These are phyloP conservation scores for Pterulicium gracile DNA, from an alignment of 1,284 basidiomycete species.

Conservation along the genomic window DNA sequence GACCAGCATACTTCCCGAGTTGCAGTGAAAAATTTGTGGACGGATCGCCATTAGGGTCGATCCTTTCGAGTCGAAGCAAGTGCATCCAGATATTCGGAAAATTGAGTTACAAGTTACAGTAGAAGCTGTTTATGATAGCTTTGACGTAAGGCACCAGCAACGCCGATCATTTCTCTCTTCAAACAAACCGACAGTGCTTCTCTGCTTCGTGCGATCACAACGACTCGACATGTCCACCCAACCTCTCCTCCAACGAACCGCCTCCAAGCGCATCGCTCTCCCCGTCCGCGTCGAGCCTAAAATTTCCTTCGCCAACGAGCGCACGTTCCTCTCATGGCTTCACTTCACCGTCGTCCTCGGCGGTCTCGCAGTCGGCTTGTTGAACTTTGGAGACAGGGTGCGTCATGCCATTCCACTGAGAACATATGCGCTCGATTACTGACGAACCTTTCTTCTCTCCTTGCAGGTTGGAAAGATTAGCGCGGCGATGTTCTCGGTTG, in stretches of 20 bases:
- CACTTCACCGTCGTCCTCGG: constrained; percentile 94
- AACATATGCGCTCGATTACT: background rate
- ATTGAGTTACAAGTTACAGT: too few species aligned
- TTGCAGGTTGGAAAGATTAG: constrained; percentile 80
- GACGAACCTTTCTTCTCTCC: constrained; percentile 5
- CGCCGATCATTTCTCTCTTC: too few species aligned
- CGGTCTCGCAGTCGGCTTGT: constrained; percentile 87
- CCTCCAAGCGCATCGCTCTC: constrained; percentile 89
- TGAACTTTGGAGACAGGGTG: constrained; percentile 94
- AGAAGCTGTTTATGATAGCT: too few species aligned
- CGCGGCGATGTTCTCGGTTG: constrained; percentile 85
- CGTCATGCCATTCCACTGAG: constrained; percentile 10
- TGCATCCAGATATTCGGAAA: too few species aligned
- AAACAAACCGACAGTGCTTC: too few species aligned
- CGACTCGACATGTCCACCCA: constrained; percentile 93
- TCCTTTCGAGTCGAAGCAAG: too few species aligned
- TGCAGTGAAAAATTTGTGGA: too few species aligned
- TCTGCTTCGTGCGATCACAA: too few species aligned
- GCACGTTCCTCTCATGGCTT: constrained; percentile 93
- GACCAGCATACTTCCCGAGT: too few species aligned
- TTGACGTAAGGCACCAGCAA: too few species aligned
- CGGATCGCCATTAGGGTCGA: too few species aligned
- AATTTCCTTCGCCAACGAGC: constrained; percentile 92
- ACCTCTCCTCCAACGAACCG: constrained; percentile 93
- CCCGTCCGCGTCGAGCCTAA: constrained; percentile 92